These are phyloP conservation scores for Debaryomyces fabryi DNA, from an alignment of 1,139 yeast species.

Conservation along the genomic window DNA sequence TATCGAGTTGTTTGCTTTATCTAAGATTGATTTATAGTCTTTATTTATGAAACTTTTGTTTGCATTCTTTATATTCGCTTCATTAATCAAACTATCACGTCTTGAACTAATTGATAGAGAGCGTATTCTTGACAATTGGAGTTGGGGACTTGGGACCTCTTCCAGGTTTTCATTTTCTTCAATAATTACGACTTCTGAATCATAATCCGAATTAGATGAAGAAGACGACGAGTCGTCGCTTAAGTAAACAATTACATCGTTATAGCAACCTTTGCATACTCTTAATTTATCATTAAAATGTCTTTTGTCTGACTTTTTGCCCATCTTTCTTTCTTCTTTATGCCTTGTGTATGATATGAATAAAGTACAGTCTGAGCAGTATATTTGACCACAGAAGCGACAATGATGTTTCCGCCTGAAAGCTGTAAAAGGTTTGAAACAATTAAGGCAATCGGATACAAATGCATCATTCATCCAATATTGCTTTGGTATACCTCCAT, in stretches of 20 bases:
- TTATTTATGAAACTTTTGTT: constrained; percentile 20
- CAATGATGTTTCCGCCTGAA: constrained; percentile 95
- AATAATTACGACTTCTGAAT: constrained; percentile 20
- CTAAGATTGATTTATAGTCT: constrained; percentile 8
- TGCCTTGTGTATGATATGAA: constrained; percentile 78
- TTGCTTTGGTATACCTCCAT: constrained; percentile 60
- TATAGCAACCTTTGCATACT: constrained; percentile 78
- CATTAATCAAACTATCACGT: constrained; percentile 20
- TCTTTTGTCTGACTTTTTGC: constrained; percentile 31
- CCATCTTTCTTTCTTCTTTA: constrained; percentile 38
- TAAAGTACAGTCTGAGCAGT: constrained; percentile 84
- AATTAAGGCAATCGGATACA: constrained; percentile 78
- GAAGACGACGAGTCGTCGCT: constrained; percentile 62
- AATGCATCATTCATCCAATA: constrained; percentile 94
- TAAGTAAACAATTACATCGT: constrained; percentile 63
- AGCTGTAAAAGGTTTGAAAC: constrained; percentile 71
- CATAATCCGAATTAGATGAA: constrained; percentile 20
- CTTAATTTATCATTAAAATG: constrained; percentile 67
- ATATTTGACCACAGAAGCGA: constrained; percentile 93
- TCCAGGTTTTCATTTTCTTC: constrained; percentile 16
- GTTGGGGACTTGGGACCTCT: constrained; percentile 20
- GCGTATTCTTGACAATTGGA: constrained; percentile 35
- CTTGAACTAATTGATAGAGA: constrained; percentile 34
- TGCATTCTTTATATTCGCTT: constrained; percentile 11
- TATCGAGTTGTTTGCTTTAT: neutral